phyloP scores from a whole-genome alignment of 2,329 filamentous ascomycete species.

The Stagonosporopsis rhizophila region DNA sequence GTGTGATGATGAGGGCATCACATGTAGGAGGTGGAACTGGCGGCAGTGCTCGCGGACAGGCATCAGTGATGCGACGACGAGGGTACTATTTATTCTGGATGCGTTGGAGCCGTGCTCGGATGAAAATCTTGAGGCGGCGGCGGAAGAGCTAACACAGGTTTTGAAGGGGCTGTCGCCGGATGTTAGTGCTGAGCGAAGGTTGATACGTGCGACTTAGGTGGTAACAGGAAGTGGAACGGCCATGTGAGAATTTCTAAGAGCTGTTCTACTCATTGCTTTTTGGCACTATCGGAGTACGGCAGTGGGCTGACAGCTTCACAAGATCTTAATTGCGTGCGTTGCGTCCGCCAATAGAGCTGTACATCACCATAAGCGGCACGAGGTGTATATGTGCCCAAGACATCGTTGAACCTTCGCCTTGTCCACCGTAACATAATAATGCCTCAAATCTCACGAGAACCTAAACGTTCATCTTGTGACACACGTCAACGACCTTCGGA shows the following conservation, averaged over 20 bases:
- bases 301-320: background rate
- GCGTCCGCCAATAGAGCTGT: background rate
- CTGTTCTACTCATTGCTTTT: background rate
- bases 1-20: slow-evolving; percentile 50
- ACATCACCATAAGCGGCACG: background rate
- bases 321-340: background rate
- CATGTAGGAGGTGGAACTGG: slow-evolving; percentile 53
- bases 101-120: slow-evolving; percentile 34
- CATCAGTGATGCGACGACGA: slow-evolving; percentile 44
- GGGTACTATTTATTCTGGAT: slow-evolving; percentile 49
- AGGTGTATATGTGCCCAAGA: background rate
- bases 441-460: no score
- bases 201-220: background rate
- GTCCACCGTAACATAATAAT: background rate
- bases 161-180: slow-evolving; percentile 26
- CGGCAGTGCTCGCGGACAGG: slow-evolving; percentile 49
- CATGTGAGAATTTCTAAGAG: background rate
- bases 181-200: slow-evolving; percentile 15
- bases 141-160: slow-evolving; percentile 33
- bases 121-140: slow-evolving; percentile 33
- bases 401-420: background rate
- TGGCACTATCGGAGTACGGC: no score
- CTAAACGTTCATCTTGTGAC: background rate
- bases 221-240: background rate
- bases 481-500: background rate